Evolutionary conservation across 352 stramenopile genomes (phyloP), one percentile per base, ranked within the genome.

Genomic region (Globisporangium heterothallicum): DNA sequence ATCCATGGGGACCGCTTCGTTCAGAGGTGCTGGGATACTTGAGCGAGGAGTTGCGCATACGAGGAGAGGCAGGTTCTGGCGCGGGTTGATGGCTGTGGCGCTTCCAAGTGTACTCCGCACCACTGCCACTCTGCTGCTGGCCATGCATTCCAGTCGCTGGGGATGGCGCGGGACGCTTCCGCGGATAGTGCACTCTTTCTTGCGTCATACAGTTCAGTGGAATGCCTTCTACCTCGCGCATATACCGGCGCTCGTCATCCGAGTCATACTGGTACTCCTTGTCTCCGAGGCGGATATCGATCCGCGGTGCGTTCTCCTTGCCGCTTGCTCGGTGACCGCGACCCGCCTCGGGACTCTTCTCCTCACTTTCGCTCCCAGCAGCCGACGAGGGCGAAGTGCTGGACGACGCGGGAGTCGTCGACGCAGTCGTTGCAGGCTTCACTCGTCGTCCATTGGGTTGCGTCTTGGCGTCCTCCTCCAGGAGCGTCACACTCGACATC

Each of bases 401-500:
- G 0, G 46, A 38, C 10, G 21, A 24, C 42, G 10, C 24, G 44
- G 35, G 42, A 41, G 46, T n/a, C 24, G 35, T 9, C 4, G 3
- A 7, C 45, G 41, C 49, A 24, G 27, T 55, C 16, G 57, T 48
- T 12, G 45, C 32, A 24, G 38, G 32, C 43, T 42, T 36, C 44
- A 42, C n/a, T 46, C 44, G 42, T 42, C 58, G 41, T 51, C 44
- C 21, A 26, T 58, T 42, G 38, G 36, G 36, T 14, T 47, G 41
- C 24, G 19, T 13, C 12, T 8, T 19, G 21, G 38, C 54, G 38
- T 61, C 54, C 19, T 55, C 54, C 42, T 74, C 69, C n/a, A 74
- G 42, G 27, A 83, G 67, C 42, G 61, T 70, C 13, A 78, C 69
- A 51, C 62, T 79, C 53, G 72, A 83, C 69, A 83, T 76, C 26